A percentile compares a stretch with the other conserved stretches of the same genome.
Evolutionary conservation across 2,329 filamentous ascomycete genomes (phyloP).

Genomic region (Cercospora janseana): DNA sequence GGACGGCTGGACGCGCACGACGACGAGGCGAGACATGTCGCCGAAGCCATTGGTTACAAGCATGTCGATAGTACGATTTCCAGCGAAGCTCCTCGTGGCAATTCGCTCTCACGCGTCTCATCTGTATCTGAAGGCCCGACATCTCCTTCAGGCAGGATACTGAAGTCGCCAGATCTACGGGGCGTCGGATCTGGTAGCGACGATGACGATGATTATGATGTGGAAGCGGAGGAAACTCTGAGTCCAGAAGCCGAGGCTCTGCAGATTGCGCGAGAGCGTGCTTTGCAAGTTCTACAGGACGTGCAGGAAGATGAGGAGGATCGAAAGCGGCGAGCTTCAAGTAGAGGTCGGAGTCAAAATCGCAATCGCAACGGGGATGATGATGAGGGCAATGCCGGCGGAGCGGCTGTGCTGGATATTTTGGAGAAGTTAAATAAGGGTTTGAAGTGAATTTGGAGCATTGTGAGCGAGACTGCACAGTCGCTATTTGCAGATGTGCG

Average conservation of each 20-base stretch:
- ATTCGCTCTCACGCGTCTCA: constrained; percentile 32
- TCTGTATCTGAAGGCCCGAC: constrained; percentile 38
- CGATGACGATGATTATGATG: constrained; percentile 32
- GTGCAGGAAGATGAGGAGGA: constrained; percentile 35
- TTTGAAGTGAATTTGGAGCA: constrained; percentile 18
- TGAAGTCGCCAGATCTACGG: constrained; percentile 37
- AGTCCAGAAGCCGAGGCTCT: constrained; percentile 38
- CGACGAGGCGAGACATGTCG: constrained; percentile 42
- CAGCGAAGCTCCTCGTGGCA: constrained; percentile 25
- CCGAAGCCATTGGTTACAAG: constrained; percentile 40
- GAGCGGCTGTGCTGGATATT: constrained; percentile 36
- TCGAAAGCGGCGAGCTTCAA: constrained; percentile 28
- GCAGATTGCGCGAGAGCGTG: constrained; percentile 36
- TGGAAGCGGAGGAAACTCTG: constrained; percentile 24
- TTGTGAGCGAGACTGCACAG: not conserved
- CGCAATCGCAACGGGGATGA: constrained; percentile 28
- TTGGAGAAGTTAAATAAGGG: constrained; percentile 37
- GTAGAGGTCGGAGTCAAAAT: constrained; percentile 25
- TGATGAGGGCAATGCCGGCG: constrained; percentile 28
- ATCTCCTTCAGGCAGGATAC: constrained; percentile 48
- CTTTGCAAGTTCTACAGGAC: constrained; percentile 35
- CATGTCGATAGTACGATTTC: constrained; percentile 12
- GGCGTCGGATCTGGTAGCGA: constrained; percentile 31
- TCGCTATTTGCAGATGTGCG: too few relatives aligned
- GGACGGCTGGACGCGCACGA: constrained; percentile 36